Base-by-base conservation (phyloP, 2,329 filamentous ascomycete species). In the Plenodomus tracheiphilus region DNA sequence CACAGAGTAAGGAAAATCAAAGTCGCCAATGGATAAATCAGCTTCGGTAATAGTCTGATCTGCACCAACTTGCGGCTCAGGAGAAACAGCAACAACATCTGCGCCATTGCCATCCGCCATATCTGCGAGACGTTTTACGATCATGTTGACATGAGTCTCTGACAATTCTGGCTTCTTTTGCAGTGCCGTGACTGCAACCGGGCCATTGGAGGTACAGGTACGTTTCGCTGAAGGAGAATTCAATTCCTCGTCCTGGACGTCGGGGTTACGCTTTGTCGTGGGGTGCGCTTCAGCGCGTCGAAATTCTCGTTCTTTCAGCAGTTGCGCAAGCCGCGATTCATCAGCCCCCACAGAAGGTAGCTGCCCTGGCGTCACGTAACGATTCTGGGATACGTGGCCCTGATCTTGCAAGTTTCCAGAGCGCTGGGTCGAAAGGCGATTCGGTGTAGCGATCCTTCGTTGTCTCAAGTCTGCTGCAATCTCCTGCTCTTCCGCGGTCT, bases 401-500 rank as follows among this genome's bases (percentile, higher is more conserved):
- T n/a, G n/a, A n/a, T n/a, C n/a, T n/a, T n/a, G n/a, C n/a, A n/a
- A n/a, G n/a, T n/a, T n/a, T n/a, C n/a, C n/a, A n/a, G n/a, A n/a
- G n/a, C n/a, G n/a, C n/a, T n/a, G n/a, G n/a, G n/a, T n/a, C n/a
- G 38, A 25, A 20, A 17, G 17, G 8, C 22, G 4, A 21, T 34
- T 44, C 2, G 43, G 21, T 9, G 21, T 21, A 0, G 28, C n/a
- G 10, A 43, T 30, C 16, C 28, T 46, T 2, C 39, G 53, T 19
- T 46, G 49, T 22, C 19, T 28, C 17, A 47, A 2, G 3, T 53
- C 36, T 7, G 43, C 19, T 5, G 28, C 43, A 4, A 42, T 28
- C 17, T 59, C 51, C 11, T 39, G 28, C 18, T 61, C 49, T 25
- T 47, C 43, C 8, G 42, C 49, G 7, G 51, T 59, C 42, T 46